Conservation (phyloP, 2,329 filamentous ascomycete genomes). For the Clathrospora elynae region DNA sequence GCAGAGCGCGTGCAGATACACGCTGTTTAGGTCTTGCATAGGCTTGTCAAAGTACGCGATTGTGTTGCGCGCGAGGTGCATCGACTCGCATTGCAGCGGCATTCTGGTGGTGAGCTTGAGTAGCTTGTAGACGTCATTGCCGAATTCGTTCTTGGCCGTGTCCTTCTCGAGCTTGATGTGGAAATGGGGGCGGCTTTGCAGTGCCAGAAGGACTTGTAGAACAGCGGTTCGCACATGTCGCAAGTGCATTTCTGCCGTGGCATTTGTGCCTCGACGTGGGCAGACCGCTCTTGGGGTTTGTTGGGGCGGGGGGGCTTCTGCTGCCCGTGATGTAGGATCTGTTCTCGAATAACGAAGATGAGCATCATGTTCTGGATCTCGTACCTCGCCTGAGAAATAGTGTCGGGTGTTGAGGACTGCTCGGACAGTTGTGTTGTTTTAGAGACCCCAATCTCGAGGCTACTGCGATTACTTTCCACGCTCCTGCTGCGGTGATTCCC, state of each 20-base stretch:
- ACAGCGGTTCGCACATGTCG: not conserved
- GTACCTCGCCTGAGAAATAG: too few species aligned
- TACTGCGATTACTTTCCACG: too few species aligned
- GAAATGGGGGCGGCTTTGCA: not conserved
- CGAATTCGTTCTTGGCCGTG: conserved; percentile 8
- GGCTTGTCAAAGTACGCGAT: conserved; percentile 1
- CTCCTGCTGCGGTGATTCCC: too few species aligned
- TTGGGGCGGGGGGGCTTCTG: not conserved
- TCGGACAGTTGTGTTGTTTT: too few species aligned
- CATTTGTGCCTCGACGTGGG: not conserved
- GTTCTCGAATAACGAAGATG: too few species aligned
- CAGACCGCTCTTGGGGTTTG: not conserved
- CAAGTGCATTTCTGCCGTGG: not conserved
- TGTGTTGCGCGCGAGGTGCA: not conserved
- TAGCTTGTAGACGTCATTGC: not conserved
- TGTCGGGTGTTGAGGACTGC: too few species aligned
- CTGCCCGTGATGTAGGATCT: not conserved
- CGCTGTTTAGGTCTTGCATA: not conserved
- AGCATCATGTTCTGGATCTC: too few species aligned
- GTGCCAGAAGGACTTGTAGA: not conserved
- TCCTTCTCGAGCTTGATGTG: conserved; percentile 3
- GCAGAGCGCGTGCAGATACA: too few species aligned
- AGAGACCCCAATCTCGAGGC: too few species aligned
- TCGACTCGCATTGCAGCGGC: not conserved
- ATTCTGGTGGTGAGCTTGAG: not conserved